Evolutionary conservation across 345 rosid genomes (phyloP), one percentile per base, ranked within the genome.

Genomic region (Populus euphratica): DNA sequence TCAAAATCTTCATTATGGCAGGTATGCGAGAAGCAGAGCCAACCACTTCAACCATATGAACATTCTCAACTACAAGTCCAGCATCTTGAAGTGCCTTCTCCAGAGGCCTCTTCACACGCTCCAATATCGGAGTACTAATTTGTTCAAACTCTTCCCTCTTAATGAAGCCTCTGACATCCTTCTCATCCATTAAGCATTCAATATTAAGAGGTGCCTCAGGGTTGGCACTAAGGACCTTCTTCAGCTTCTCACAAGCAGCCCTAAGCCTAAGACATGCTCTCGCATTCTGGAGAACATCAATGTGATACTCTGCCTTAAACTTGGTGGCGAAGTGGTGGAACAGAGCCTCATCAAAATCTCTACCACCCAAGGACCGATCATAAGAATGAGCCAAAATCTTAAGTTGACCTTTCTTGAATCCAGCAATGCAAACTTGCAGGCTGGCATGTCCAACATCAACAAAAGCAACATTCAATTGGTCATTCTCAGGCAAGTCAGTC

Each of bases 381-480:
- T 85, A 96, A 6, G 91, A 83, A 50, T 96, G 99, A 74, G 93
- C 88, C 87, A 96, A 76, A 52, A 96, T 64, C 83, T 87, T 93
- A 18, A 96, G 86, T 69, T 96, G 96, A 12, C 99, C 98, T 68
- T 91, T 93, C 73, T 89, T 93, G 81, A 91, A 93, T 43, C 90
- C 97, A n/a, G 91, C 96, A 84, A 96, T 93, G 84, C 98, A 96
- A 31, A 92, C 98, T 88, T 96, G 99, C 96, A 96, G 87, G 77
- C 95, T 92, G 36, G 98, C 89, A 47, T 96, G 96, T 0, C 99
- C 99, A 78, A 96, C 70, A 76, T 96, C 99, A 75, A 96, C 91
- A 81, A 96, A 92, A 2, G 95, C 98, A 43, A 96, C 97, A 85
- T 93, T 93, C 73, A 93, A 78, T 25, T 80, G 93, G 23, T 92